Evolutionary conservation across 1,284 basidiomycete species (phyloP), one percentile per base, ranked within the genome.

Genomic region (Ganoderma boninense): DNA sequence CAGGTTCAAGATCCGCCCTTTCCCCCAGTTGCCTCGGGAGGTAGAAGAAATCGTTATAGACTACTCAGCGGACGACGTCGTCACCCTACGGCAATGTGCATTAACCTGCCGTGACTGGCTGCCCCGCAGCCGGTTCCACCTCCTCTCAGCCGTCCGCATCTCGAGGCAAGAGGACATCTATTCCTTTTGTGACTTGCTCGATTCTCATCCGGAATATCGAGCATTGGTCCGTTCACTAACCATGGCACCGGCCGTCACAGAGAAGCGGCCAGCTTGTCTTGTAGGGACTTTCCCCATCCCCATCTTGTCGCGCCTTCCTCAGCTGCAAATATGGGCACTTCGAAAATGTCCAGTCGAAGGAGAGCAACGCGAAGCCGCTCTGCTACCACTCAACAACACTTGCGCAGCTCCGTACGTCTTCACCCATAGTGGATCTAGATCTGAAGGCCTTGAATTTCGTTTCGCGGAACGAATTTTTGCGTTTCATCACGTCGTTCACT

Each of bases 91-190:
- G 10, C 14, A 35, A 13, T 57, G 56, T 16, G 3, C 56, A 4
- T 57, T 57, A 29, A 57, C 56, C 56, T 57, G 29, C 29, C 56
- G 56, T 16, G 56, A 57, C 29, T 57, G 56, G 56, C 32, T 57
- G 32, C 32, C 56, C 7, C 56, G 56, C 29, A 57, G 29, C 8
- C 56, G 56, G 4, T 32, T 35, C 26, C 56, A 57, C 20, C 56
- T 57, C 18, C 8, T 57, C 32, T 57, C 56, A 8, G 14, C 56
- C 35, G 20, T 57, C 32, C 32, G 29, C 56, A 20, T 57, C 29
- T 57, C 56, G 32, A 57, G 16, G 10, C 56, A 7, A 16, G 56
- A 57, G n/a, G 49, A 26, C 11, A 52, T 52, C 4, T 52, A 52
- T 26, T 52, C 49, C 23, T 26, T 52, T 26, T 49, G 46, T 20